Evolutionary conservation across 2,329 filamentous ascomycete species (phyloP), one percentile per base, ranked within the genome.

Genomic region (Scedosporium aurantiacum): DNA sequence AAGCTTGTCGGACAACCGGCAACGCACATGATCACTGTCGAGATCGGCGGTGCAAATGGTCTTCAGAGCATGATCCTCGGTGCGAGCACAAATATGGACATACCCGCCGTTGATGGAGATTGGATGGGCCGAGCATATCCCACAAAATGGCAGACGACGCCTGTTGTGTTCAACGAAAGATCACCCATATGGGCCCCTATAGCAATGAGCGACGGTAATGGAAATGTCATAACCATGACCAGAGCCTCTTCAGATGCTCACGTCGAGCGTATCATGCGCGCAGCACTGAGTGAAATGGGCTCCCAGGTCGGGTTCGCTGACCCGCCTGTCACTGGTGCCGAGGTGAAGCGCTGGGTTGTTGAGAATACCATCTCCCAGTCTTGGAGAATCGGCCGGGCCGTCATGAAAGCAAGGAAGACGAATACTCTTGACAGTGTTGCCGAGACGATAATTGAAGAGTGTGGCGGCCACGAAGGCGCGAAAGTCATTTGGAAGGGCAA

Each of bases 1-100:
- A 78, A 79, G 57, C n/a, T 43, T 37, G 77, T 79, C 28, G 73
- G 79, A 57, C 72, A 75, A 43, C 68, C 70, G 16, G 68, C 69
- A 1, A 77, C 81, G 23, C 80, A 83, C 43, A 80, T 87, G 63
- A 82, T 88, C 63, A 78, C 82, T 1, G 70, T 87, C 10, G 85
- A 88, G 66, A 85, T 88, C 60, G 86, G 86, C n/a, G 85, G 86
- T 5, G 79, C 79, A 4, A 88, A 88, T 64, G 84, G 85, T 0
- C 73, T 87, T 7, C 79, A 83, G 64, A 78, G 80, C 7, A 73
- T 86, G 70, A 75, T 84, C 3, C 70, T 85, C 4, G 82, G 82
- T 4, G 79, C 80, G 0, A 79, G 77, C 60, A 72, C 73, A 1
- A 77, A 80, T 63, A 79, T 84, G 69, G 71, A 81, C 61, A 64